Evolutionary conservation across 2,329 filamentous ascomycete genomes (phyloP), one percentile per base, ranked within the genome.

Genomic region (Myriangium duriaei): DNA sequence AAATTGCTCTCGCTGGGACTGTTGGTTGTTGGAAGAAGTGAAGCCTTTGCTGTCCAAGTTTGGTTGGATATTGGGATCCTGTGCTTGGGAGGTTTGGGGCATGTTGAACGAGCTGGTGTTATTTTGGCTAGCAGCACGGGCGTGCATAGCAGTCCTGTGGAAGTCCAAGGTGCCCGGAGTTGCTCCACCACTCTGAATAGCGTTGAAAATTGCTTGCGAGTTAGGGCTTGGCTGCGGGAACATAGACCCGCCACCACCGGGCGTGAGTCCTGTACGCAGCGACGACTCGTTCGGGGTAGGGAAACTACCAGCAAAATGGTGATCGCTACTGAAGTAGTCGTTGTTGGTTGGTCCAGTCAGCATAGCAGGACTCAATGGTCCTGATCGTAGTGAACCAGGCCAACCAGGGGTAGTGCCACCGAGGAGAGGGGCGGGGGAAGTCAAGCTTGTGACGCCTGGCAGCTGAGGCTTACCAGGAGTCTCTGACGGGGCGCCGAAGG

Each of bases 241-340:
- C 85, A 96, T 96, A 50, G 87, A 93, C 51, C 87, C 88, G 57
- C 87, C 86, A 48, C 88, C 88, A 43, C 91, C 91, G 34, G 91
- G 91, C 37, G 91, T 96, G 48, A 96, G 64, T 40, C 91, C 91
- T 43, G 86, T 91, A 43, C 91, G 74, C 37, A 96, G 66, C 3
- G 85, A 92, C 5, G 88, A 96, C 63, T 98, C 91, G 74, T 95
- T 95, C 1, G 88, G 88, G 3, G 91, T 96, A 4, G 86, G 84
- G 54, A 94, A 94, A 38, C 83, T 82, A 50, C 85, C 78, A 47
- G 82, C 76, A 46, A 93, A 80, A 54, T 79, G 75, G 37, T 78
- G 79, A 52, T 93, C 85, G 49, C 74, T 73, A 42, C 52, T 53
- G 45, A 51, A 57, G 56, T 95, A 94, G 63, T 95, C 96, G 56